A percentile compares a stretch with the other conserved stretches of the same genome.
phyloP scores from a whole-genome alignment of 768 basidiomycete genomes.

The Suillus decipiens region DNA sequence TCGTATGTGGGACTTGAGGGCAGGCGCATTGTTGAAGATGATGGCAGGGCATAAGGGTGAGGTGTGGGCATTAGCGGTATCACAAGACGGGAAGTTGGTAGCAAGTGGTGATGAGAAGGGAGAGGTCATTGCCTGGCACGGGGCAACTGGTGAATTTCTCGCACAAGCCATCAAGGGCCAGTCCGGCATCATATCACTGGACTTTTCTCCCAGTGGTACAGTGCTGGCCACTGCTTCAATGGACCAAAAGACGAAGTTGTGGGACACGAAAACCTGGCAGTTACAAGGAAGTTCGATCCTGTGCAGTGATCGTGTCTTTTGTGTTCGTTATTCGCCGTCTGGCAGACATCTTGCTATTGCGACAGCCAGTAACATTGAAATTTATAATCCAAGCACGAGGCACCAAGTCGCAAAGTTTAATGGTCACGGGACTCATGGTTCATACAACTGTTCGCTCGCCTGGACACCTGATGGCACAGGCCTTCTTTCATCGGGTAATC shows the following conservation, averaged over 20 bases:
- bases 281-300: neutral
- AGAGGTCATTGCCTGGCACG: neutral
- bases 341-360: neutral
- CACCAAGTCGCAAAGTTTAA: neutral
- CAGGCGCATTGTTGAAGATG: neutral
- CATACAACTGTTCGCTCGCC: neutral
- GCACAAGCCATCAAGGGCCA: neutral
- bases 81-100: neutral
- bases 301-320: neutral
- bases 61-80: neutral
- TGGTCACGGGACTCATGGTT: neutral
- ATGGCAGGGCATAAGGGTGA: neutral
- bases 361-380: neutral
- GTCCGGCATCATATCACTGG: neutral
- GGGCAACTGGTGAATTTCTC: neutral
- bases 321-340: neutral
- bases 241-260: slow-evolving; percentile 1
- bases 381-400: neutral
- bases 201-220: neutral
- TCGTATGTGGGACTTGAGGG: neutral
- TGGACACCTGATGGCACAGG: neutral
- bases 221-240: neutral
- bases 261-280: neutral
- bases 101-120: neutral
- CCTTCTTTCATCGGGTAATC: neutral